A percentile compares a stretch with the other conserved stretches of the same genome.
phyloP scores from a whole-genome alignment of 2,329 filamentous ascomycete species.

The Aspergillus alliaceus region DNA sequence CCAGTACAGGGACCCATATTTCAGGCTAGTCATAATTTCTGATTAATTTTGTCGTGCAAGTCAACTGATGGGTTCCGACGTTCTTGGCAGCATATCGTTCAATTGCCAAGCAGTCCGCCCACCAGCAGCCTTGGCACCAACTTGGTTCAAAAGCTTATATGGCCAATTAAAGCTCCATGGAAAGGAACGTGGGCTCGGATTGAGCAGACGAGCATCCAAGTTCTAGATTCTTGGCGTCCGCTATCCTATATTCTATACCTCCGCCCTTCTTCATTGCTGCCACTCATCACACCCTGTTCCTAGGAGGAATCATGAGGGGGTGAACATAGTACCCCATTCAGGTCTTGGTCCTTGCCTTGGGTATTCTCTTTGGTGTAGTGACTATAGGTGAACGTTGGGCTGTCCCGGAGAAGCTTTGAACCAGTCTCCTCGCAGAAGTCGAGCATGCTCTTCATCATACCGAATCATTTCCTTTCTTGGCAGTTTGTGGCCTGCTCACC shows the following conservation, averaged over 20 bases:
- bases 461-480: not conserved
- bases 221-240: slow-evolving; percentile 1
- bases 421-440: not conserved
- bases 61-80: not conserved
- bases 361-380: not conserved
- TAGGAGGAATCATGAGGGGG: not conserved
- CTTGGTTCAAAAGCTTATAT: slow-evolving; percentile 1
- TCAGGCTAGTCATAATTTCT: not conserved
- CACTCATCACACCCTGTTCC: not conserved
- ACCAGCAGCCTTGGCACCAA: not conserved
- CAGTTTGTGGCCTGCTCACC: not conserved
- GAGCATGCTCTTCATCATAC: not conserved
- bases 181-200: slow-evolving; percentile 6
- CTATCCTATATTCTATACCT: too few relatives aligned
- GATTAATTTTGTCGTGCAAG: not conserved
- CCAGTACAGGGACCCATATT: not conserved
- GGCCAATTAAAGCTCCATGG: slow-evolving; percentile 5
- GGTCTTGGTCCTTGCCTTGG: not conserved
- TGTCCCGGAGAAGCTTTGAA: not conserved
- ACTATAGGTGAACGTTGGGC: not conserved
- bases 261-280: not conserved
- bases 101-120: slow-evolving; percentile 2
- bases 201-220: not conserved
- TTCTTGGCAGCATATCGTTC: not conserved
- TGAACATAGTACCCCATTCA: not conserved